These are phyloP conservation scores for Wickerhamiella nectarea DNA, from an alignment of 805 yeast species.

Conservation along the genomic window DNA sequence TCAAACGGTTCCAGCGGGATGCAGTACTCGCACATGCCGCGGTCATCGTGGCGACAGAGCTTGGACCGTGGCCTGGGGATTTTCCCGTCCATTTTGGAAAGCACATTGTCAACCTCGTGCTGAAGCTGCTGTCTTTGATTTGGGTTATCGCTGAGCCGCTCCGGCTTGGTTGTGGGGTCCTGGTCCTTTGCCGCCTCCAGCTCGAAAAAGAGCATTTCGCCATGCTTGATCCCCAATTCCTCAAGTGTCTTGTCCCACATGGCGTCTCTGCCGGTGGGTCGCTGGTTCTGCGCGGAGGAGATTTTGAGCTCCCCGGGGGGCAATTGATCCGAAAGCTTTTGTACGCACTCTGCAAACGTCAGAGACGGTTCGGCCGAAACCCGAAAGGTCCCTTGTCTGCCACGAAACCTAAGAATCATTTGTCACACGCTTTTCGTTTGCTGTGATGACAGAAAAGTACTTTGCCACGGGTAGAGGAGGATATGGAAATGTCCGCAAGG, in stretches of 20 bases:
- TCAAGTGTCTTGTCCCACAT: slow-evolving; percentile 28
- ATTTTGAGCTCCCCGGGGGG: slow-evolving; percentile 26
- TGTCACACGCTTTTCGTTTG: not conserved
- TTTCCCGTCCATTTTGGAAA: slow-evolving; percentile 58
- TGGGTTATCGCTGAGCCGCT: too few relatives aligned
- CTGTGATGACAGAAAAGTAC: slow-evolving; percentile 6
- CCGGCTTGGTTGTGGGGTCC: too few relatives aligned
- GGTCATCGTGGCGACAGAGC: slow-evolving; percentile 75
- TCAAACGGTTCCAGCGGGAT: slow-evolving; percentile 96
- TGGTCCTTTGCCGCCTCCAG: slow-evolving; percentile 3
- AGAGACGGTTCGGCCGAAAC: slow-evolving; percentile 36
- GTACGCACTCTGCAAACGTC: slow-evolving; percentile 34
- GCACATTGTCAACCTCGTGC: slow-evolving; percentile 43
- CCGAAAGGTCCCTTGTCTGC: slow-evolving; percentile 74
- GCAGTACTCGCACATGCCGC: slow-evolving; percentile 97
- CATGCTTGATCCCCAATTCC: slow-evolving; percentile 35
- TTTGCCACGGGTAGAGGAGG: slow-evolving; percentile 73
- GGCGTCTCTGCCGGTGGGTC: slow-evolving; percentile 30
- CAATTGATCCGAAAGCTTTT: slow-evolving; percentile 24
- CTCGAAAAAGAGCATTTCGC: slow-evolving; percentile 39
- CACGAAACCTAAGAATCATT: slow-evolving; percentile 62
- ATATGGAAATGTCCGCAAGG: slow-evolving; percentile 50
- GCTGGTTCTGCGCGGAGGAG: slow-evolving; percentile 32
- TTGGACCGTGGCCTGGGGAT: slow-evolving; percentile 47
- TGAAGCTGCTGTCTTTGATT: too few relatives aligned